Conservation (phyloP, 345 rosid species). For the Brassica rapa region DNA sequence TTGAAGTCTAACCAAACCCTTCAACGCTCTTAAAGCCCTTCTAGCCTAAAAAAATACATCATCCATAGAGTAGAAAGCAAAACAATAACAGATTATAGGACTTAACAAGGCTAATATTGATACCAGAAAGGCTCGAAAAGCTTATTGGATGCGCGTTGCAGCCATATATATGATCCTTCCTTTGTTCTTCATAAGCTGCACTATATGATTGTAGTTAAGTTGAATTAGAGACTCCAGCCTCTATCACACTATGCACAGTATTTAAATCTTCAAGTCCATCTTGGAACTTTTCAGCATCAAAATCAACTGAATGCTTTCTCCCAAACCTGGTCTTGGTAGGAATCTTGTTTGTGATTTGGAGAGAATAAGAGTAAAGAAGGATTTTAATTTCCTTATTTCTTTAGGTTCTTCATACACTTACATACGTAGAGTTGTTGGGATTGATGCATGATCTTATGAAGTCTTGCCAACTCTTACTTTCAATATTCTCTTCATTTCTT, state of each 20-base stretch:
- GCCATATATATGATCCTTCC: slow-evolving; percentile 59
- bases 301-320: slow-evolving; percentile 65
- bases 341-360: too few relatives aligned
- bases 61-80: slow-evolving; percentile 4
- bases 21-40: slow-evolving; percentile 93
- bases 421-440: too few relatives aligned
- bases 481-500: too few relatives aligned
- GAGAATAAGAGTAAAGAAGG: too few relatives aligned
- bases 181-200: slow-evolving; percentile 44
- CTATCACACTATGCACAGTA: slow-evolving; percentile 36
- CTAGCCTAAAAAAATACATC: slow-evolving; percentile 63
- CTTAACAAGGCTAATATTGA: not conserved
- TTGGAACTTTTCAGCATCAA: slow-evolving; percentile 53
- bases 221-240: slow-evolving; percentile 52
- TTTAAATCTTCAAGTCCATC: slow-evolving; percentile 55
- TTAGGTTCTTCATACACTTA: too few relatives aligned
- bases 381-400: too few relatives aligned
- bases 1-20: slow-evolving; percentile 95
- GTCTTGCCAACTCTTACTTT: too few relatives aligned
- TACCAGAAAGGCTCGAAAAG: slow-evolving; percentile 97
- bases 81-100: not conserved
- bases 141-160: slow-evolving; percentile 82
- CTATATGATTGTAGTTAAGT: slow-evolving; percentile 54
- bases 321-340: slow-evolving; percentile 53
- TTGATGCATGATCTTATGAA: too few relatives aligned